Conservation (phyloP, 495 filamentous ascomycete species). For the Sordaria brevicollis region DNA sequence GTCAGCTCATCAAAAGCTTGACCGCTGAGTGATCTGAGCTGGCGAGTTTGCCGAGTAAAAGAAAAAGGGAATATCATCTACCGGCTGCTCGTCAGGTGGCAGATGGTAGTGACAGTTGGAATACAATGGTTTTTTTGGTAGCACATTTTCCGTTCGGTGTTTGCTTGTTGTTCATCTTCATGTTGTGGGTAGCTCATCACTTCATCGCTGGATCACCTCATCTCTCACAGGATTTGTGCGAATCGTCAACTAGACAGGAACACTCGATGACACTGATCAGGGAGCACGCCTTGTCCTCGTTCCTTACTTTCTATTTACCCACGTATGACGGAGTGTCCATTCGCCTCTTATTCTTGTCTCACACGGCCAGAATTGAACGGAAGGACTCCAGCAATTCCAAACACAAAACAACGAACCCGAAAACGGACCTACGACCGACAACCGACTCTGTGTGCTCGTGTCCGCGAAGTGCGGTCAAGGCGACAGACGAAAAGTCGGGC, state of each 20-base stretch:
- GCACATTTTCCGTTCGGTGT: neutral
- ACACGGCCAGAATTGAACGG: neutral
- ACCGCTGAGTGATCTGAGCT: no score
- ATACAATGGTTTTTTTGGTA: neutral
- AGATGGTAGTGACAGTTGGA: neutral
- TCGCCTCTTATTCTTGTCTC: neutral
- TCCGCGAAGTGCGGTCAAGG: neutral
- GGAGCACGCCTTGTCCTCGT: no score
- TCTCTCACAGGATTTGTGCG: no score
- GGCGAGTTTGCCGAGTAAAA: neutral
- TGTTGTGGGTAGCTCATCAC: neutral
- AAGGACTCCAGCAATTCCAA: neutral
- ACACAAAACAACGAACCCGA: neutral
- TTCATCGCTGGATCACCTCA: neutral
- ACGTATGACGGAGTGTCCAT: no score
- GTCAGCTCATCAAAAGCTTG: neutral
- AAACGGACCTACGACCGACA: neutral
- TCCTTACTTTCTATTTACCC: no score
- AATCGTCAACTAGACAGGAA: no score
- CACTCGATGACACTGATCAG: neutral
- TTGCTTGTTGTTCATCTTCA: neutral
- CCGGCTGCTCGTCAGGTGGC: neutral
- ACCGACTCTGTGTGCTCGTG: neutral
- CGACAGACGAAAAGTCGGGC: neutral
- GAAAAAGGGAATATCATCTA: neutral